phyloP scores from a whole-genome alignment of 148 eudicot genomes.

The Hydrangea macrophylla region DNA sequence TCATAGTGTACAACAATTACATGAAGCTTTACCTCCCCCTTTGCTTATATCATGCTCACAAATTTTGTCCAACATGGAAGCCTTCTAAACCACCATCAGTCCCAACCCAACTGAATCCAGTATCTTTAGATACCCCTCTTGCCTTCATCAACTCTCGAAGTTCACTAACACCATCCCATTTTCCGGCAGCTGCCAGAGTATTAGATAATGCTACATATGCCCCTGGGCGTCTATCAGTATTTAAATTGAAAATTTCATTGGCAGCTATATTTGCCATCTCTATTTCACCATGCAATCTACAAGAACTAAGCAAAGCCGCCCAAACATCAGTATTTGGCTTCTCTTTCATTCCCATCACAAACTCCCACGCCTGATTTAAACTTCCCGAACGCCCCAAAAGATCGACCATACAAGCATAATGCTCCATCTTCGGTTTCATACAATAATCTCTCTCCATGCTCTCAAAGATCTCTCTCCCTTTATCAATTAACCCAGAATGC shows the following conservation, averaged over 20 bases:
- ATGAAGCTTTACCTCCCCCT: neutral
- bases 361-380: conserved; percentile 57
- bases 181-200: conserved; percentile 77
- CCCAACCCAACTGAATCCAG: conserved; percentile 81
- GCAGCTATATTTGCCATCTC: conserved; percentile 77
- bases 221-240: conserved; percentile 56
- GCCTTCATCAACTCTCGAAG: conserved; percentile 81
- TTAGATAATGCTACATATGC: conserved; percentile 80
- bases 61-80: conserved; percentile 38
- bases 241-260: conserved; percentile 55
- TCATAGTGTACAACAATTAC: conserved; percentile 1
- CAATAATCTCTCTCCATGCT: conserved; percentile 68
- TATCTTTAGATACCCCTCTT: conserved; percentile 62
- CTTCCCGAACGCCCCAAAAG: conserved; percentile 78
- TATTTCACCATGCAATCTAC: conserved; percentile 70
- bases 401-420: conserved; percentile 94
- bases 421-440: conserved; percentile 87
- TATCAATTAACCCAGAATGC: conserved; percentile 66
- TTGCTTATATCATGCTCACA: conserved; percentile 16
- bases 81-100: conserved; percentile 42
- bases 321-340: conserved; percentile 87
- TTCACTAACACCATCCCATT: conserved; percentile 72
- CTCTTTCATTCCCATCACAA: conserved; percentile 66
- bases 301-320: conserved; percentile 85
- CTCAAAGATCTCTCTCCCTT: conserved; percentile 63